These are phyloP conservation scores for Sphagnum contortum DNA, from an alignment of 225 moss, liverwort and hornwort species.

Conservation along the genomic window DNA sequence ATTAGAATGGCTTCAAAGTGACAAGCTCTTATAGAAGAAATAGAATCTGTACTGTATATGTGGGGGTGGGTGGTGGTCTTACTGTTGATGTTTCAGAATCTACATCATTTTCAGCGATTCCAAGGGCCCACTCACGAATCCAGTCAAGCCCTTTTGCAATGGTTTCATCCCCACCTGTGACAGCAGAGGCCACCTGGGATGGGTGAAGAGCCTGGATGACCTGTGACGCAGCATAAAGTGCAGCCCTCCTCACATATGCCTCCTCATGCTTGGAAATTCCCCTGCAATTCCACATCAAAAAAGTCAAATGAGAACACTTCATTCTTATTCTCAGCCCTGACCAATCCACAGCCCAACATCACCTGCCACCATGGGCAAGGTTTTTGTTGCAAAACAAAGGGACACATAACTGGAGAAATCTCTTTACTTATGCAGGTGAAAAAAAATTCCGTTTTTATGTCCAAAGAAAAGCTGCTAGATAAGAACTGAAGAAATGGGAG, in stretches of 20 bases:
- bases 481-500: too few relatives aligned
- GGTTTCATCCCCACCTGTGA: slow-evolving; percentile 37
- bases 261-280: slow-evolving; percentile 68
- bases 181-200: slow-evolving; percentile 58
- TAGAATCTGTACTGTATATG: too few relatives aligned
- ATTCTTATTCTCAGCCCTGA: neutral
- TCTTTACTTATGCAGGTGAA: too few relatives aligned
- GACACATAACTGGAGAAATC: too few relatives aligned
- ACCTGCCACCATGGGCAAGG: too few relatives aligned
- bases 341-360: neutral
- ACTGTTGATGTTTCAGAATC: slow-evolving; percentile 74
- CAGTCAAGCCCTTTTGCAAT: slow-evolving; percentile 67
- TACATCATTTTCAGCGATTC: slow-evolving; percentile 58
- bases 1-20: too few relatives aligned
- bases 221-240: slow-evolving; percentile 71
- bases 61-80: slow-evolving; percentile 5
- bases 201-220: slow-evolving; percentile 70
- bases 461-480: too few relatives aligned
- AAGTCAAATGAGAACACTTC: neutral
- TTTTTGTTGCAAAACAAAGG: too few relatives aligned
- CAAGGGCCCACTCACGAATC: slow-evolving; percentile 93
- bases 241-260: slow-evolving; percentile 79
- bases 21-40: too few relatives aligned
- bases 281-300: slow-evolving; percentile 23
- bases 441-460: too few relatives aligned